phyloP scores from a whole-genome alignment of 257 asterid genomes.

The Coffea canephora region DNA sequence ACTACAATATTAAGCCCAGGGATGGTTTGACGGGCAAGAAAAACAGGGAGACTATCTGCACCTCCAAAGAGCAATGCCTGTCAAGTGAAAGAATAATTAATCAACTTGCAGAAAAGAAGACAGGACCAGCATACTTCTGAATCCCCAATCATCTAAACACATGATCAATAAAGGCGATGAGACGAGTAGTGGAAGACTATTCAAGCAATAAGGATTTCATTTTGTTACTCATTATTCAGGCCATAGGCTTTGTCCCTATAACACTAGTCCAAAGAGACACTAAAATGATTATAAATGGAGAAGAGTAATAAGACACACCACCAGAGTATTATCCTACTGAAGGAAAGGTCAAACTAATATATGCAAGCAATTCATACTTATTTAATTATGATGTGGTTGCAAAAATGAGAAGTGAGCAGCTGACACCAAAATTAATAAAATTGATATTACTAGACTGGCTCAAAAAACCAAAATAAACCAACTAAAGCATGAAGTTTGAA shows the following conservation, averaged over 20 bases:
- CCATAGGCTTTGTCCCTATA: neutral
- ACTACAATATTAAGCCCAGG: constrained; percentile 74
- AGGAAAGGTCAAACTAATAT: neutral
- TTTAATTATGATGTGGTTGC: neutral
- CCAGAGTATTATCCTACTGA: neutral
- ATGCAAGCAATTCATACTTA: neutral
- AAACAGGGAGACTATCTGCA: constrained; percentile 66
- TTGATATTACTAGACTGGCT: neutral
- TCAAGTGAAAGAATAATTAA: constrained; percentile 12
- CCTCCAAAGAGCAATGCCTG: constrained; percentile 97
- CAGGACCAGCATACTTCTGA: neutral
- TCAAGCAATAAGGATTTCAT: neutral
- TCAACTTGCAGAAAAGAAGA: neutral
- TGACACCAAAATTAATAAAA: neutral
- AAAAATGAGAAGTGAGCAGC: neutral
- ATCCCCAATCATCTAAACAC: neutral
- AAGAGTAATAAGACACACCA: neutral
- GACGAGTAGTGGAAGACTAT: neutral
- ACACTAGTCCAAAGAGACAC: too few species aligned
- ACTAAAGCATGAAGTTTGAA: neutral
- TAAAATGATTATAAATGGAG: neutral
- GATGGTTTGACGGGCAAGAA: constrained; percentile 81
- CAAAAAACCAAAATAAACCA: neutral
- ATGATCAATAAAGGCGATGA: neutral
- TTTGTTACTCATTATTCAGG: neutral